Evolutionary conservation across 2,329 filamentous ascomycete genomes (phyloP).

Genomic region (Talaromyces verruculosus): DNA sequence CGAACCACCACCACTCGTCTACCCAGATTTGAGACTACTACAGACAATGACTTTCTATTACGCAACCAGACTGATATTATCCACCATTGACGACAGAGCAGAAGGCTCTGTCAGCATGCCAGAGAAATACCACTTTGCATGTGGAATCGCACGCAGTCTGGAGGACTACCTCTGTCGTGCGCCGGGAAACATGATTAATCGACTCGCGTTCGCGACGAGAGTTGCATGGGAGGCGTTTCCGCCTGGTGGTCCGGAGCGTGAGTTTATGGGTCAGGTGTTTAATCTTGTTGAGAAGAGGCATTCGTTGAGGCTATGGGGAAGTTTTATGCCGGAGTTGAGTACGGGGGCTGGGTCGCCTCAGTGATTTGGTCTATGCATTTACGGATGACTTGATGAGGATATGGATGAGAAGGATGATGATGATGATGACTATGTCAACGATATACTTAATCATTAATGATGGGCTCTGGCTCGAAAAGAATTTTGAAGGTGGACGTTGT

Average conservation of each 20-base stretch:
- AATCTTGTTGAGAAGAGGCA: constrained; percentile 38
- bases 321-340: constrained; percentile 38
- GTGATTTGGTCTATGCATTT: background rate
- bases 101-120: constrained; percentile 31
- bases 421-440: background rate
- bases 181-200: constrained; percentile 43
- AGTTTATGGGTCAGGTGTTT: constrained; percentile 35
- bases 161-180: constrained; percentile 39
- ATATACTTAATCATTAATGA: background rate
- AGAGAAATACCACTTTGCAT: constrained; percentile 38
- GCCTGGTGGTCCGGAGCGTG: constrained; percentile 33
- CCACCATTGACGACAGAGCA: constrained; percentile 35
- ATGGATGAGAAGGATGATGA: background rate
- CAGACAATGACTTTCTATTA: constrained; percentile 42
- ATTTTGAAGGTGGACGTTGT: too few species aligned
- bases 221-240: constrained; percentile 42
- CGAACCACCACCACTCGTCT: constrained; percentile 33
- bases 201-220: constrained; percentile 38
- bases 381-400: background rate
- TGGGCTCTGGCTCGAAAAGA: background rate
- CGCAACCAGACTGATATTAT: constrained; percentile 35
- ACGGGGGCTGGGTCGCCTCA: constrained; percentile 23
- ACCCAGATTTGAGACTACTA: constrained; percentile 37
- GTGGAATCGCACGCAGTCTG: constrained; percentile 38
- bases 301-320: constrained; percentile 37